Evolutionary conservation across 1,284 basidiomycete genomes (phyloP).

Genomic region (Rhodotorula sp.): DNA sequence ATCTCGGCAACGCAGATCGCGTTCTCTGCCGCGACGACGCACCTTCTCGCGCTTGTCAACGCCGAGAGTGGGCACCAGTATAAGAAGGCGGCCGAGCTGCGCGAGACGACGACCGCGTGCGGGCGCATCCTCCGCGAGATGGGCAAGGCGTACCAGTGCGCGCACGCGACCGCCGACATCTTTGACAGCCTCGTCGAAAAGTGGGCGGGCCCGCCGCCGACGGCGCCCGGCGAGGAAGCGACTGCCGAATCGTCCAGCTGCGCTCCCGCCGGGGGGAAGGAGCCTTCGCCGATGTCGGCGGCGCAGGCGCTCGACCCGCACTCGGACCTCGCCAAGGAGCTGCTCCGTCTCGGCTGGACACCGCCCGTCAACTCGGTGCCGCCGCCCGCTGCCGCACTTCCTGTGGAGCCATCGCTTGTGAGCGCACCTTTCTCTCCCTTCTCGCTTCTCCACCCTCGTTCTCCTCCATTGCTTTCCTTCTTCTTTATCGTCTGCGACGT

Average conservation of each 20-base stretch:
- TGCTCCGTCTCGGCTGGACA: conserved; percentile 19
- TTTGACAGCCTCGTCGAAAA: conserved; percentile 20
- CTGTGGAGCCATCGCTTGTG: neutral
- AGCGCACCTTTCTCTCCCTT: neutral
- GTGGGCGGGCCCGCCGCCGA: conserved; percentile 3
- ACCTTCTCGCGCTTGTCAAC: conserved; percentile 59
- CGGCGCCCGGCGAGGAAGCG: too few species aligned
- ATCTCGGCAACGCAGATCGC: conserved; percentile 65
- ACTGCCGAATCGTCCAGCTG: neutral
- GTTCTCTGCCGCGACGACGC: conserved; percentile 68
- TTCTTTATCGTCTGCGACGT: too few species aligned
- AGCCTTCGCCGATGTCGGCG: neutral
- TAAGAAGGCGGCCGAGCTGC: conserved; percentile 10
- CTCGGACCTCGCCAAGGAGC: conserved; percentile 10
- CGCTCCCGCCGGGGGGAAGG: too few species aligned
- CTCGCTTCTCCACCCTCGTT: too few species aligned
- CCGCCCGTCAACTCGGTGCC: neutral
- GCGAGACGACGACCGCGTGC: conserved; percentile 5
- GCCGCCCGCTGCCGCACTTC: neutral
- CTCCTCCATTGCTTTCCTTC: too few species aligned
- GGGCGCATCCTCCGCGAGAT: conserved; percentile 17
- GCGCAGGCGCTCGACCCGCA: conserved; percentile 14
- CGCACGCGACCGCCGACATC: conserved; percentile 15
- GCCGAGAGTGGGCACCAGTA: conserved; percentile 1
- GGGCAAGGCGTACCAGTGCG: conserved; percentile 15